Conservation (phyloP, 495 filamentous ascomycete genomes). For the Aspergillus asperescens region DNA sequence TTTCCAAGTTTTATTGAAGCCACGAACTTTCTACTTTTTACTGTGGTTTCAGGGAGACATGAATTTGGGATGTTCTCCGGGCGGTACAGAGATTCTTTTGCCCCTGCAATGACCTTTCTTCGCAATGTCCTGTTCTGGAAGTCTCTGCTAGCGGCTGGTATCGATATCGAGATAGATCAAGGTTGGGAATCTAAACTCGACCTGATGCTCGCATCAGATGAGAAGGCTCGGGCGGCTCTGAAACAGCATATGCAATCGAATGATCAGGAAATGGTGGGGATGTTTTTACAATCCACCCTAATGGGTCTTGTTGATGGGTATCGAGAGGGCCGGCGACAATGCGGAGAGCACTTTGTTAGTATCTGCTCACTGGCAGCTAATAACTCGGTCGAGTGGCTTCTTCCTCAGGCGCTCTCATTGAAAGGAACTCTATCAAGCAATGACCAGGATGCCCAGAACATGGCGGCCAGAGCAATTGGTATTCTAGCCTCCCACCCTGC, state of each 20-base stretch:
- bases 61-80: constrained; percentile 28
- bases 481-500: constrained; percentile 65
- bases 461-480: constrained; percentile 67
- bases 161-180: constrained; percentile 56
- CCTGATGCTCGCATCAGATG: constrained; percentile 59
- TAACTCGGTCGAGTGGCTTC: constrained; percentile 45
- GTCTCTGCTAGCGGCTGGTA: constrained; percentile 52
- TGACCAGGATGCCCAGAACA: constrained; percentile 55
- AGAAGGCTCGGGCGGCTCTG: constrained; percentile 53
- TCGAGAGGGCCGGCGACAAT: constrained; percentile 46
- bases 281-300: constrained; percentile 52
- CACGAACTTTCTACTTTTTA: constrained; percentile 29
- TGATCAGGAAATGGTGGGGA: constrained; percentile 27
- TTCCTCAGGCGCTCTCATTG: constrained; percentile 44
- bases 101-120: constrained; percentile 63
- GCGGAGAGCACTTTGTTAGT: constrained; percentile 58
- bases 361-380: constrained; percentile 59
- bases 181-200: constrained; percentile 84
- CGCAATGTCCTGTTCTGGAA: constrained; percentile 69
- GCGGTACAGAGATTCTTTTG: constrained; percentile 38
- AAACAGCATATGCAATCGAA: constrained; percentile 42
- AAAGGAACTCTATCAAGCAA: constrained; percentile 60
- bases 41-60: constrained; percentile 20
- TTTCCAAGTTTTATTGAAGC: constrained; percentile 44
- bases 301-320: constrained; percentile 52